These are phyloP conservation scores for Euphorbia pulcherrima DNA, from an alignment of 345 rosid species.

Conservation along the genomic window DNA sequence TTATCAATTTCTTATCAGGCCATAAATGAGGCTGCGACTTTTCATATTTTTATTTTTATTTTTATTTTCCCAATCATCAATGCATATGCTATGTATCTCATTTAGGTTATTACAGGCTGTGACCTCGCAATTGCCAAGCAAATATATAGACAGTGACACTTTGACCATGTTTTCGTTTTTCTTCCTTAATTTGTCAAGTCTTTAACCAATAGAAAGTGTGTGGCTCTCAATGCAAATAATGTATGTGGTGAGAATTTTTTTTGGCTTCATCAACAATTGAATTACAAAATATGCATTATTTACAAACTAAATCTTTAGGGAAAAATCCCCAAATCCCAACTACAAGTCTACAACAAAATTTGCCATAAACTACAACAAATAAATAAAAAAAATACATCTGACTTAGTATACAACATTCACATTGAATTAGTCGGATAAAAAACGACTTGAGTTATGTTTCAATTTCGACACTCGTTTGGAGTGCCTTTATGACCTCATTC, in stretches of 20 bases:
- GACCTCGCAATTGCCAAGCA: neutral
- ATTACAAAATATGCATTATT: neutral
- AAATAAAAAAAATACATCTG: neutral
- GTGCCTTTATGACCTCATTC: neutral
- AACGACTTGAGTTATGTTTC: neutral
- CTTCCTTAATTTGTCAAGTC: too few relatives aligned
- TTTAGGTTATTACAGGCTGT: neutral
- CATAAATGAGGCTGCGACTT: neutral
- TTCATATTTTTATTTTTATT: neutral
- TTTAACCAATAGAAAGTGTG: too few relatives aligned
- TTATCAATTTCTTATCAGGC: neutral
- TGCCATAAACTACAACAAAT: conserved; percentile 3
- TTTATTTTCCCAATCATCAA: neutral
- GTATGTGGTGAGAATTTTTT: neutral
- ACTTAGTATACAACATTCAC: neutral
- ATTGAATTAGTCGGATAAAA: neutral
- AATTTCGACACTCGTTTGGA: neutral
- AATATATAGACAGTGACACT: neutral
- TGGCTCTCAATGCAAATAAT: too few relatives aligned
- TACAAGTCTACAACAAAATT: conserved; percentile 8
- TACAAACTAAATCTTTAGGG: neutral
- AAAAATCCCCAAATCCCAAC: too few relatives aligned
- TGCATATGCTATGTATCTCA: neutral
- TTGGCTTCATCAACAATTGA: neutral
- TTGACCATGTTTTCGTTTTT: too few relatives aligned